Percentiles rank a stretch among this genome's conserved stretches.
phyloP scores from a whole-genome alignment of 768 basidiomycete species.

The Boletus reticuloceps region DNA sequence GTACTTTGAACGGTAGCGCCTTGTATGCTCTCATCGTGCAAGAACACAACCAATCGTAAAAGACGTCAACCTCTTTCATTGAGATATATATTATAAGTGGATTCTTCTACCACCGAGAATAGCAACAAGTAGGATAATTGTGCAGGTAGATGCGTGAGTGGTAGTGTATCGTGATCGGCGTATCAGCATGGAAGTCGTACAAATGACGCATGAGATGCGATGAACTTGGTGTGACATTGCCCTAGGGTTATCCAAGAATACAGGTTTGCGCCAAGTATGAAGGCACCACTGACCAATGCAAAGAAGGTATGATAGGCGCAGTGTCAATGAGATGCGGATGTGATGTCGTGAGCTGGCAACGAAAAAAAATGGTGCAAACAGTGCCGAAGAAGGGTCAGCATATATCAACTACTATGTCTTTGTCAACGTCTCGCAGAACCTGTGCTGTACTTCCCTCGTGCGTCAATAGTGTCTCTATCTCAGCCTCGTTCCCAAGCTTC shows the following conservation, averaged over 20 bases:
- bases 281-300: conserved; percentile 10
- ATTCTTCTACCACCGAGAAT: conserved; percentile 12
- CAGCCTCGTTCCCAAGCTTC: conserved; percentile 24
- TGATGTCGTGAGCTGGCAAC: conserved; percentile 1
- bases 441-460: background rate
- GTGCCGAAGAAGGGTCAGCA: conserved; percentile 15
- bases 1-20: too few species aligned
- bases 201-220: background rate
- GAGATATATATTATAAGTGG: conserved; percentile 18
- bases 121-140: conserved; percentile 22
- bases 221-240: background rate
- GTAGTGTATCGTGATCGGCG: conserved; percentile 2
- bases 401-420: conserved; percentile 30
- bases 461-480: background rate
- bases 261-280: conserved; percentile 7
- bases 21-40: background rate
- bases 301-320: conserved; percentile 16
- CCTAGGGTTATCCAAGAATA: conserved; percentile 19
- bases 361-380: background rate
- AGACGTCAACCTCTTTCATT: background rate
- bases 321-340: conserved; percentile 17
- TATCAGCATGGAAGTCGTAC: conserved; percentile 4
- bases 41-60: background rate
- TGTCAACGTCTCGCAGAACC: conserved; percentile 17
- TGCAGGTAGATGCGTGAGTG: conserved; percentile 8